Base-by-base conservation (phyloP, 2,329 filamentous ascomycete genomes). In the Aureobasidium uvarum region DNA sequence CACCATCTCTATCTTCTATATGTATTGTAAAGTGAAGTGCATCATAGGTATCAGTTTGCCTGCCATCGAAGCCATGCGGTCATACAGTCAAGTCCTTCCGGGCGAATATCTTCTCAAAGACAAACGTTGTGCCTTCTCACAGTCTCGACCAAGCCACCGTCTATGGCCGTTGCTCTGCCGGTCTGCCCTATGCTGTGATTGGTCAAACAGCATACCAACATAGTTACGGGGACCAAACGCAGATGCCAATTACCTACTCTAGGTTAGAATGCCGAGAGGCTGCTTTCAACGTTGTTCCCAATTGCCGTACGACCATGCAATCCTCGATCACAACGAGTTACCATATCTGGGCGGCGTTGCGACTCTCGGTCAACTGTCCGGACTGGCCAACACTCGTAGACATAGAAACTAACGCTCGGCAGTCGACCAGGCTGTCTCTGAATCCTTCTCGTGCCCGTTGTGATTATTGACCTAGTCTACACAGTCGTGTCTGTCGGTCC, bases 221-320 rank as follows among this genome's bases (percentile, higher is more conserved):
- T n/a, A 20, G 56, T 39, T 60, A 20, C 23, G 33, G 18, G 23
- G 23, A 8, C 18, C 28, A 41, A 52, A 62, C 36, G 23, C 36
- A 62, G 46, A 51, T 11, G 33, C 45, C 20, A 48, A 43, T 52
- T 31, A 39, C 41, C 56, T 48, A 48, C 31, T 38, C 41, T 48
- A 60, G 43, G 41, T 48, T 48, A 48, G 56, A 2, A 41, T 62
- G 43, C 59, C 36, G 59, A 52, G 45, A 51, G 46, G 41, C 33
- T 23, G 14, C 5, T 39, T 20, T 43, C 33, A 62, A 62, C 59
- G 59, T 52, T 23, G 48, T 51, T 51, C 36, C 38, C 31, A n/a
- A 52, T n/a, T 62, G 46, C 59, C 59, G 59, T 39, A 33, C 33
- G 2, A 52, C 59, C 23, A 51, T 52, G 25, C 23, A 31, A 62